Evolutionary conservation across 768 basidiomycete species (phyloP).

Genomic region (Boletus edulis): DNA sequence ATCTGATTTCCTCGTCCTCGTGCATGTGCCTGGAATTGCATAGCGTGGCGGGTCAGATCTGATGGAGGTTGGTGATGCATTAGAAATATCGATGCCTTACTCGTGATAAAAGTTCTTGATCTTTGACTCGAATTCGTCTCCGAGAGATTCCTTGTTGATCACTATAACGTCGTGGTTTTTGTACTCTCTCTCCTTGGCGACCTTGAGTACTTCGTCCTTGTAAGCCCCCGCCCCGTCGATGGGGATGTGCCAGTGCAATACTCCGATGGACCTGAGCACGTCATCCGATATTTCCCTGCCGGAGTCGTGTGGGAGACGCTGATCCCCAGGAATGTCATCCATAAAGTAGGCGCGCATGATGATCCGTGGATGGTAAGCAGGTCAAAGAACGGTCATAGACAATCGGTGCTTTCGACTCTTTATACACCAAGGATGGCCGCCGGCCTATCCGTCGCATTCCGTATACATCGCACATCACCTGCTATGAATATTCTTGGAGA

Average conservation of each 20-base stretch:
- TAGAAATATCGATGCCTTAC: constrained; percentile 32
- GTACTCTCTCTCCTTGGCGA: constrained; percentile 72
- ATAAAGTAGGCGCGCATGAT: constrained; percentile 71
- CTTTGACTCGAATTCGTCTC: constrained; percentile 77
- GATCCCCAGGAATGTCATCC: constrained; percentile 75
- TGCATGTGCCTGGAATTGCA: constrained; percentile 70
- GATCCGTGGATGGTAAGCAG: neutral
- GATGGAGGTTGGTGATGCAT: neutral
- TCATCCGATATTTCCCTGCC: constrained; percentile 46
- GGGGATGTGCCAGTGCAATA: constrained; percentile 66
- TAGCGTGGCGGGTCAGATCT: neutral
- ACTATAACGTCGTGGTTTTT: constrained; percentile 81
- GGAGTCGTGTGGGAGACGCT: constrained; percentile 76
- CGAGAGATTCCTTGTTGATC: constrained; percentile 72
- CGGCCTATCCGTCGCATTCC: no score
- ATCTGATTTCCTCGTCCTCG: constrained; percentile 93
- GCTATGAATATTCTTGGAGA: no score
- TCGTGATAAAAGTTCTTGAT: constrained; percentile 82
- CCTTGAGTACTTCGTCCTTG: constrained; percentile 50
- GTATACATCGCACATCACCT: no score
- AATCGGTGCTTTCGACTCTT: no score
- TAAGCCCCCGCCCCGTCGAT: constrained; percentile 47
- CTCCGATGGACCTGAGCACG: constrained; percentile 55
- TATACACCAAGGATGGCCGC: no score
- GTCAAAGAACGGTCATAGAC: no score